Conservation (phyloP, 2,329 filamentous ascomycete species). For the Magnaporthiopsis incrustans region DNA sequence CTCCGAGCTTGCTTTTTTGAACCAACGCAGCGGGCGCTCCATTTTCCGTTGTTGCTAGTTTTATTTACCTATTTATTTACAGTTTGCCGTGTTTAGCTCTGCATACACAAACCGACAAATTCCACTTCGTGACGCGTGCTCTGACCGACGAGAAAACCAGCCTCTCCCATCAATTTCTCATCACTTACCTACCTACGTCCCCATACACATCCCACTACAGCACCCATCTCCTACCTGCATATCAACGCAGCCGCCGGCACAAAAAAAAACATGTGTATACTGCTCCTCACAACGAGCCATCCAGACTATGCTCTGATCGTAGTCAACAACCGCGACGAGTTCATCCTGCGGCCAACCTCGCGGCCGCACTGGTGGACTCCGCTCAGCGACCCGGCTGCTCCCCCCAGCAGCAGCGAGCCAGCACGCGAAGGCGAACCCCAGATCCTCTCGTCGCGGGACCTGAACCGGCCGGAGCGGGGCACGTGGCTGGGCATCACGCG, state of each 20-base stretch:
- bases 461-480: conserved; percentile 53
- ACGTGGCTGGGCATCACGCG: conserved; percentile 60
- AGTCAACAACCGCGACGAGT: conserved; percentile 72
- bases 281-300: conserved; percentile 66
- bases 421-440: conserved; percentile 14
- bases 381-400: conserved; percentile 14
- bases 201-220: neutral
- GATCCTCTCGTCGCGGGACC: conserved; percentile 53
- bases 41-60: neutral
- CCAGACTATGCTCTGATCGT: conserved; percentile 68
- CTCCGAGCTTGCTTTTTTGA: neutral
- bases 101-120: neutral
- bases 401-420: conserved; percentile 7
- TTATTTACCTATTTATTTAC: too few species aligned
- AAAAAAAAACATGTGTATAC: conserved; percentile 60
- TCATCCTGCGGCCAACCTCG: conserved; percentile 55
- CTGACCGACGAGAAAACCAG: too few species aligned
- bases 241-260: neutral
- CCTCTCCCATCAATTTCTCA: too few species aligned
- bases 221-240: too few species aligned
- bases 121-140: too few species aligned
- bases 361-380: conserved; percentile 55
- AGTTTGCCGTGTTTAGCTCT: neutral
- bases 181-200: too few species aligned
- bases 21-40: neutral